Percentiles rank a stretch among this genome's conserved stretches.
Conservation (phyloP, 148 eudicot species). For the Chenopodium suecicum region DNA sequence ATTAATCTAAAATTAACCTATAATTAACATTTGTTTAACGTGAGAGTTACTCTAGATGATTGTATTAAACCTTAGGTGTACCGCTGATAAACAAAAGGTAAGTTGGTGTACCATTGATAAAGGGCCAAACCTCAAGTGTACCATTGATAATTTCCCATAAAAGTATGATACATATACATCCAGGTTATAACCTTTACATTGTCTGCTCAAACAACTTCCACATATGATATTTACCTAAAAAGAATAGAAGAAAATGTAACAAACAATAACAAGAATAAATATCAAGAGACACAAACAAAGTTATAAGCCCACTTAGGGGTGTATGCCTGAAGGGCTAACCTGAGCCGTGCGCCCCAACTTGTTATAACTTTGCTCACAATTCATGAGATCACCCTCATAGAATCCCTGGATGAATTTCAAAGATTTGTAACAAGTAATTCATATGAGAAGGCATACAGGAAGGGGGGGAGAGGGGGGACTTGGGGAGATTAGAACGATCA, state of each 20-base stretch:
- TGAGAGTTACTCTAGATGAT: too few species aligned
- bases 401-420: constrained; percentile 46
- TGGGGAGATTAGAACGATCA: neutral
- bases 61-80: too few species aligned
- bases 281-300: neutral
- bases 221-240: constrained; percentile 80
- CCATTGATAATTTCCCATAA: too few species aligned
- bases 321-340: constrained; percentile 42
- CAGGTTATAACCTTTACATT: constrained; percentile 63
- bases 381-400: constrained; percentile 66
- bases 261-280: constrained; percentile 9
- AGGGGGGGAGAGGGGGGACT: neutral
- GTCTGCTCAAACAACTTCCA: constrained; percentile 61
- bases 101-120: too few species aligned
- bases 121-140: too few species aligned
- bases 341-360: constrained; percentile 87
- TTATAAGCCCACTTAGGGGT: neutral
- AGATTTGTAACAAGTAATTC: neutral
- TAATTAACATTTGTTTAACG: too few species aligned
- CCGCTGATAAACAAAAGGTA: too few species aligned
- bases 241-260: neutral
- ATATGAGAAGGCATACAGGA: neutral
- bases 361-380: constrained; percentile 73
- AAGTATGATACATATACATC: neutral
- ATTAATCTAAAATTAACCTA: too few species aligned